Percentiles rank a stretch among this genome's conserved stretches.
Conservation (phyloP, 129 eudicot genomes). For the Arctium lappa region DNA sequence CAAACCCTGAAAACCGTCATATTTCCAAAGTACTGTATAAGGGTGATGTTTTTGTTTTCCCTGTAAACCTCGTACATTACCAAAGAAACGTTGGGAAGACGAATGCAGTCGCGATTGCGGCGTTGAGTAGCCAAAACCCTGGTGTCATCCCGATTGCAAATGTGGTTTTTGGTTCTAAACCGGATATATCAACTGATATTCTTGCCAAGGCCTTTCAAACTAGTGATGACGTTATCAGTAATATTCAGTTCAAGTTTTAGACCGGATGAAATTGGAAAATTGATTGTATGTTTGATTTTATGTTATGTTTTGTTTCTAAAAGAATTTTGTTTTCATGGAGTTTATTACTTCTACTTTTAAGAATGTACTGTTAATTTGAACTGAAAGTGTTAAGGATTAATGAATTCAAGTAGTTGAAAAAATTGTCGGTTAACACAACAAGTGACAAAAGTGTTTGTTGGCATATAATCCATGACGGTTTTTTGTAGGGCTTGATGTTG, state of each 20-base stretch:
- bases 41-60: constrained; percentile 53
- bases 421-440: neutral
- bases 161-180: constrained; percentile 35
- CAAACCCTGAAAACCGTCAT: constrained; percentile 45
- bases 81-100: constrained; percentile 35
- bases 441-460: too few relatives aligned
- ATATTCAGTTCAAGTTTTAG: constrained; percentile 15
- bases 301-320: neutral
- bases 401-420: neutral
- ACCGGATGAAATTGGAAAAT: neutral
- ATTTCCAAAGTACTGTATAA: constrained; percentile 22
- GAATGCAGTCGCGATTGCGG: constrained; percentile 28
- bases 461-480: too few relatives aligned
- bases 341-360: neutral
- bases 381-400: neutral
- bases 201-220: constrained; percentile 38
- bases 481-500: too few relatives aligned
- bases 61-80: constrained; percentile 35
- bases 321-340: neutral
- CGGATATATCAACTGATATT: constrained; percentile 31
- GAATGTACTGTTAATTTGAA: neutral
- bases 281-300: neutral
- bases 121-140: constrained; percentile 45
- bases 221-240: constrained; percentile 7
- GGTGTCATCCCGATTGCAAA: constrained; percentile 37